phyloP scores from a whole-genome alignment of 2,329 filamentous ascomycete genomes.

The Aspergillus awamori region DNA sequence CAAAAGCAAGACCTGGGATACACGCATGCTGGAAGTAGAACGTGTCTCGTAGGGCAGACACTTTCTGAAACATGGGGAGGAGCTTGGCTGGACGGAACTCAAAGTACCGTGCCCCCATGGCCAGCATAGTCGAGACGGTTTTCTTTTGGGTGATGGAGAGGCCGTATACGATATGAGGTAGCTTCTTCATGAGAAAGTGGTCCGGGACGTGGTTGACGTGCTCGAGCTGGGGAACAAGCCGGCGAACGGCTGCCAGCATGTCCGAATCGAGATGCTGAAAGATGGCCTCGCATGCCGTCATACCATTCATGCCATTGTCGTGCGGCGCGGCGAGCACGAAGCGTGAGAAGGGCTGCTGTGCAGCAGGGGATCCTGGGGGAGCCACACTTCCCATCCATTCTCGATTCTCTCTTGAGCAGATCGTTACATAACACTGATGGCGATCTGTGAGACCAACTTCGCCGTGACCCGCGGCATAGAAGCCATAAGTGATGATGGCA shows the following conservation, averaged over 20 bases:
- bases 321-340: conserved; percentile 9
- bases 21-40: conserved; percentile 10
- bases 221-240: conserved; percentile 1
- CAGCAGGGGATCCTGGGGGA: not conserved
- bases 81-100: conserved; percentile 9
- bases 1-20: conserved; percentile 5
- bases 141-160: conserved; percentile 11
- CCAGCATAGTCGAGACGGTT: conserved; percentile 2
- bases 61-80: conserved; percentile 7
- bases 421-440: conserved; percentile 8
- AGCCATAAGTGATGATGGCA: conserved; percentile 10
- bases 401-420: not conserved
- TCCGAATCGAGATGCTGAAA: conserved; percentile 5
- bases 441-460: conserved; percentile 7
- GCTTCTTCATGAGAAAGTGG: conserved; percentile 6
- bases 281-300: conserved; percentile 4
- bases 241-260: conserved; percentile 1
- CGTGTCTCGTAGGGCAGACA: conserved; percentile 3
- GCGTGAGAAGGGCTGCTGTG: conserved; percentile 6
- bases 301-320: conserved; percentile 9
- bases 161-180: conserved; percentile 10
- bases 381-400: conserved; percentile 6
- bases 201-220: conserved; percentile 7
- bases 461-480: conserved; percentile 6
- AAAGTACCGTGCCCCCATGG: conserved; percentile 8